These are phyloP conservation scores for Kwoniella bestiolae DNA, from an alignment of 768 basidiomycete genomes.

Conservation along the genomic window DNA sequence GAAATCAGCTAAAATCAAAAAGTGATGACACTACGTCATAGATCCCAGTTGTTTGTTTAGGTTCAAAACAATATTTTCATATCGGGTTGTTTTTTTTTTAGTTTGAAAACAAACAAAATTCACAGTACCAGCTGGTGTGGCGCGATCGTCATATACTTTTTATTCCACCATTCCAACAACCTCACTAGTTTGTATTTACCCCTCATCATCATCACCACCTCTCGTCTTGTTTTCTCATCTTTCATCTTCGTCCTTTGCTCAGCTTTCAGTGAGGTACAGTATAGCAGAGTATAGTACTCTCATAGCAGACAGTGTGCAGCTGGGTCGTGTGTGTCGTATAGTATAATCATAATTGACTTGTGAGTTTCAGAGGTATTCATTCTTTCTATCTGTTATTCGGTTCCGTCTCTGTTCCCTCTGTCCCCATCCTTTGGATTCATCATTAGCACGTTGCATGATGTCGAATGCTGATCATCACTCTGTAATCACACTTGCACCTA, in stretches of 20 bases:
- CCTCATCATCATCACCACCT: neutral
- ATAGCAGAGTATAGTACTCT: too few species aligned
- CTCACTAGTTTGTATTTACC: neutral
- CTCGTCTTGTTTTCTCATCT: neutral
- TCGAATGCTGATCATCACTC: neutral
- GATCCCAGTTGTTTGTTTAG: neutral
- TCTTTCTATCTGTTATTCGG: neutral
- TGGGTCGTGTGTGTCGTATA: neutral
- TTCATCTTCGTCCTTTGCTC: neutral
- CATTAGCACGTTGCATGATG: neutral
- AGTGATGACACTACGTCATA: neutral
- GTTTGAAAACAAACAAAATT: neutral
- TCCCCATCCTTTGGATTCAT: neutral
- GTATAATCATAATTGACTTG: neutral
- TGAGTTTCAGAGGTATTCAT: neutral
- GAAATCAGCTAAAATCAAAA: too few species aligned
- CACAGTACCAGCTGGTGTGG: conserved; percentile 7
- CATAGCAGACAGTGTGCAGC: too few species aligned
- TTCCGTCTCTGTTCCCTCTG: neutral
- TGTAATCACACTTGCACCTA: neutral
- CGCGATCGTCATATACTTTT: conserved; percentile 24
- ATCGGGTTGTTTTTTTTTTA: too few species aligned
- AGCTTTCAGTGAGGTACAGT: too few species aligned
- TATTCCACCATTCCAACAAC: neutral
- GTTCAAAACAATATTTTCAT: neutral